phyloP scores from a whole-genome alignment of 805 yeast species.

The Candida methanosorbosa region DNA sequence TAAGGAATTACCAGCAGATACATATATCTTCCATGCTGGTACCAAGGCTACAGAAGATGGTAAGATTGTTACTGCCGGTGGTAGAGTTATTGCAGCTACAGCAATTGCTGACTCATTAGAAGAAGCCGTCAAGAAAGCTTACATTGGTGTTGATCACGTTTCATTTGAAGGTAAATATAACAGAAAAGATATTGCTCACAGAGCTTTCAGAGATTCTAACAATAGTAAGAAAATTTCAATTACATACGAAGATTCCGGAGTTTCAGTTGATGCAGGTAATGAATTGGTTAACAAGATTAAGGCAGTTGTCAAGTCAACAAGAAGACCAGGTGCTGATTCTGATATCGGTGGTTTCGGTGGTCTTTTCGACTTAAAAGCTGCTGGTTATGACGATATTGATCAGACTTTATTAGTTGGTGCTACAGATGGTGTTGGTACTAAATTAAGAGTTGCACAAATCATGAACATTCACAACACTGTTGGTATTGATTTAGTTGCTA shows the following conservation, averaged over 20 bases:
- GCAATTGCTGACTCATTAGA: slow-evolving; percentile 70
- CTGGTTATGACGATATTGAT: slow-evolving; percentile 70
- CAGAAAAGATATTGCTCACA: slow-evolving; percentile 92
- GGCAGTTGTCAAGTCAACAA: slow-evolving; percentile 82
- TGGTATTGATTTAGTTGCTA: slow-evolving; percentile 96
- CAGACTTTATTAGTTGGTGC: slow-evolving; percentile 90
- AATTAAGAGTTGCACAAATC: slow-evolving; percentile 87
- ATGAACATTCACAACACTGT: slow-evolving; percentile 91
- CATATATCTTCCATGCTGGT: slow-evolving; percentile 93
- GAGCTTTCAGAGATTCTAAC: slow-evolving; percentile 65
- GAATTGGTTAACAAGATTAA: slow-evolving; percentile 83
- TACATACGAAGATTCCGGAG: slow-evolving; percentile 95
- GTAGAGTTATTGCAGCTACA: slow-evolving; percentile 93
- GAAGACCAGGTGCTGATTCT: slow-evolving; percentile 93
- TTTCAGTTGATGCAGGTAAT: slow-evolving; percentile 94
- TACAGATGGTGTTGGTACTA: slow-evolving; percentile 99
- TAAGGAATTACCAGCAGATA: slow-evolving; percentile 39
- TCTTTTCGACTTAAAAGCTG: slow-evolving; percentile 78
- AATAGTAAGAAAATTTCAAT: slow-evolving; percentile 31
- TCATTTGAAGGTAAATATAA: slow-evolving; percentile 67
- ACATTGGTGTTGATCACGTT: slow-evolving; percentile 73
- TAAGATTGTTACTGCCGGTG: slow-evolving; percentile 78
- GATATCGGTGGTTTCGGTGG: slow-evolving; percentile 99
- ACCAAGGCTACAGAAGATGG: slow-evolving; percentile 50
- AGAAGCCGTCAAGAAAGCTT: slow-evolving; percentile 80